These are phyloP conservation scores for Kwoniella dendrophila DNA, from an alignment of 768 basidiomycete genomes.

Conservation along the genomic window DNA sequence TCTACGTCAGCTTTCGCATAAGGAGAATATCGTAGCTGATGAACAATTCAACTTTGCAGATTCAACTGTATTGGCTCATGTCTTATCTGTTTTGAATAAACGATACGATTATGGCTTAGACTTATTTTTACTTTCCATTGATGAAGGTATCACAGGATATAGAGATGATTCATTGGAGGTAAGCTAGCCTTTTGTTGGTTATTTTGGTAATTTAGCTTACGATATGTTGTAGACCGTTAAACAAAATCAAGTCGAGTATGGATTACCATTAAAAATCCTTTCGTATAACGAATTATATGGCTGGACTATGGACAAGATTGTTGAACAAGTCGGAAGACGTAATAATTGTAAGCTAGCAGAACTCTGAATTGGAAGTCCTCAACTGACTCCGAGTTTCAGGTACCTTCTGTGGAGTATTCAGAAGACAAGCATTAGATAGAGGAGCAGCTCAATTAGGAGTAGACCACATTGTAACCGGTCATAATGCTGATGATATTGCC, in stretches of 20 bases:
- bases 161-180: constrained; percentile 96
- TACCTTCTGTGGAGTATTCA: constrained; percentile 97
- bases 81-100: constrained; percentile 93
- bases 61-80: constrained; percentile 94
- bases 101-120: constrained; percentile 90
- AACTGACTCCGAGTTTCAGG: constrained; percentile 43
- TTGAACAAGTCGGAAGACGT: constrained; percentile 90
- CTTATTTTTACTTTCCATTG: constrained; percentile 89
- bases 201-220: neutral
- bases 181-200: constrained; percentile 16
- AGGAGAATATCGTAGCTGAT: neutral
- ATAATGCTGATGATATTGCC: constrained; percentile 98
- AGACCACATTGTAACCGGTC: constrained; percentile 97
- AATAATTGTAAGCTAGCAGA: constrained; percentile 72
- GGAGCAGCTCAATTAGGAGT: constrained; percentile 85
- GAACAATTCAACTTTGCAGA: constrained; percentile 61
- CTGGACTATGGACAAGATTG: constrained; percentile 98
- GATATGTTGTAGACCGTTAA: constrained; percentile 77
- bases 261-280: constrained; percentile 91
- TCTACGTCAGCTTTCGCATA: neutral
- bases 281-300: constrained; percentile 96
- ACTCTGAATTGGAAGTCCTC: neutral
- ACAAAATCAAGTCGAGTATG: constrained; percentile 91
- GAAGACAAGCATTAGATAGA: constrained; percentile 92
- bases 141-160: constrained; percentile 98